Base-by-base conservation (phyloP, 257 asterid genomes). In the Parsonsia alboflavescens region DNA sequence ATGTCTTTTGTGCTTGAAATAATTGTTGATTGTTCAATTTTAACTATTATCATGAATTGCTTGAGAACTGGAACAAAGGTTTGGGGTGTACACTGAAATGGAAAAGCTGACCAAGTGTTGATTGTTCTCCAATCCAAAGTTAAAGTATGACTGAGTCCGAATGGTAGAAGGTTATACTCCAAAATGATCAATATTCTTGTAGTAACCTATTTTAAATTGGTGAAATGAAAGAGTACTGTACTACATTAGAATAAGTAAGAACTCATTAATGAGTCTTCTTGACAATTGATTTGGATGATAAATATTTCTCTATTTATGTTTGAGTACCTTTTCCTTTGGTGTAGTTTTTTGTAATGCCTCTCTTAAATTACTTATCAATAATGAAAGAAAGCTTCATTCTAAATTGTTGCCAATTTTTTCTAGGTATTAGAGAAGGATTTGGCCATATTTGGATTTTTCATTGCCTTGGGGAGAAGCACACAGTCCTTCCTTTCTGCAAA, bases 381-480 rank as follows among this genome's bases (percentile, higher is more conserved):
- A 45, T 73, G 8, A 39, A 21, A 65, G 26, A 39, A 42, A n/a
- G 70, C 10, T 2, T 8, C 26, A 44, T 26, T 45, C 13, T 7
- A 58, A 58, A 26, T 49, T 59, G 41, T 69, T 76, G 21, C 36
- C 70, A 70, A 69, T 82, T 61, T 62, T 67, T 75, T 86, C 80
- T 45, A 95, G 99, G 94, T 92, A 61, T 80, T 95, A 81, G 98
- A 92, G 81, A 92, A 85, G 84, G 99, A 95, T 84, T 82, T 95
- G 84, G 97, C 98, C 58, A 85, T 95, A 84, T 92, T 95, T 88
- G 99, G 99, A 73, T 89, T 90, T 89, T 95, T 95, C 80, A 93
- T 92, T 82, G 96, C 98, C 73, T 86, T 95, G 83, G 99, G 99
- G 54, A 92, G 96, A 86, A 88, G 93, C 73, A 87, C 97, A 22